These are phyloP conservation scores for Zasmidium cellare DNA, from an alignment of 2,329 filamentous ascomycete species.

Conservation along the genomic window DNA sequence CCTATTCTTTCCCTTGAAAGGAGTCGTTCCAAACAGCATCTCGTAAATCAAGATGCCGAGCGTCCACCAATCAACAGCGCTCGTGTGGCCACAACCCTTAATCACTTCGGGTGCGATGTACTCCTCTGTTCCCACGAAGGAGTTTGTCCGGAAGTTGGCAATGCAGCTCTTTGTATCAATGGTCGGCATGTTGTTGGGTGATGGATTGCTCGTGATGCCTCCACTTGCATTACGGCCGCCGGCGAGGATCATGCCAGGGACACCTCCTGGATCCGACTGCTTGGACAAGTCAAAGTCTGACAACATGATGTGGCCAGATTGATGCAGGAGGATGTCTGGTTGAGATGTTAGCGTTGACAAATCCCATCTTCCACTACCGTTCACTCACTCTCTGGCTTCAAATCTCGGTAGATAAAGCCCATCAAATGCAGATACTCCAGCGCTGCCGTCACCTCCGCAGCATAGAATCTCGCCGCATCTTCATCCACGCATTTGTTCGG, in stretches of 20 bases:
- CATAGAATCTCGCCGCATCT: conserved; percentile 95
- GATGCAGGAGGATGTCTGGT: conserved; percentile 92
- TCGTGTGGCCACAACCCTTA: conserved; percentile 96
- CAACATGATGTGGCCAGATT: conserved; percentile 99
- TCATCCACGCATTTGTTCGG: conserved; percentile 97
- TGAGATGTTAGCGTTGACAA: conserved; percentile 37
- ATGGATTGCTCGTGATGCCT: conserved; percentile 67
- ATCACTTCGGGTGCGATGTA: conserved; percentile 99
- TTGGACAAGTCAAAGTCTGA: conserved; percentile 98
- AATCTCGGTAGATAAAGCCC: conserved; percentile 97
- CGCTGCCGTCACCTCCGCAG: conserved; percentile 93
- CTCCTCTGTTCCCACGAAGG: conserved; percentile 96
- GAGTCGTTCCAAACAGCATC: conserved; percentile 97
- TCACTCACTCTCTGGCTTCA: conserved; percentile 90
- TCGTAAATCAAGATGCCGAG: conserved; percentile 96
- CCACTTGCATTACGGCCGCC: conserved; percentile 64
- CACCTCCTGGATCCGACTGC: conserved; percentile 92
- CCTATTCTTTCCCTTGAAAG: conserved; percentile 98
- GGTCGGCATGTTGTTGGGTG: conserved; percentile 74
- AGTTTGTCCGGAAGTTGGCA: conserved; percentile 96
- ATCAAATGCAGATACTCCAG: conserved; percentile 96
- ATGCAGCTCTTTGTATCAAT: conserved; percentile 99
- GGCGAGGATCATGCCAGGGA: conserved; percentile 90
- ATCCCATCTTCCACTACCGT: neutral
- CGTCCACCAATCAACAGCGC: conserved; percentile 99